Percentiles rank a stretch among this genome's conserved stretches.
Conservation (phyloP, 2,329 filamentous ascomycete species). For the Colletotrichum magnum region DNA sequence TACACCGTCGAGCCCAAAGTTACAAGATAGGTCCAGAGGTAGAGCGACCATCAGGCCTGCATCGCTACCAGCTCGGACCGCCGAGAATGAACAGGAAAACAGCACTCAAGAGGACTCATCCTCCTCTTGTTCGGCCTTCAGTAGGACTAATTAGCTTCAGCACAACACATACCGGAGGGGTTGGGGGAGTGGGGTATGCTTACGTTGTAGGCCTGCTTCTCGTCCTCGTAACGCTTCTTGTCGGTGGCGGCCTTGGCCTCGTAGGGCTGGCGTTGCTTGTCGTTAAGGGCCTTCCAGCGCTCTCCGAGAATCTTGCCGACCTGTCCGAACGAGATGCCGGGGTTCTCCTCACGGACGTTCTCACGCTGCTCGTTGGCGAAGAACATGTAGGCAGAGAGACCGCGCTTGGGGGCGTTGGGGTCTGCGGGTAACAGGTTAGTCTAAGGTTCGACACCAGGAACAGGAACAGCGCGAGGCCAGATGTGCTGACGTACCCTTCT, state of each 20-base stretch:
- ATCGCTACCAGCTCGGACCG: conserved; percentile 20
- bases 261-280: conserved; percentile 93
- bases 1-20: conserved; percentile 57
- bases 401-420: conserved; percentile 98
- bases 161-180: conserved; percentile 9
- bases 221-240: conserved; percentile 99
- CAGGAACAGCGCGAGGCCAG: too few species aligned
- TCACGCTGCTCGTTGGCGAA: conserved; percentile 99
- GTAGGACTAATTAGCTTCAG: conserved; percentile 48
- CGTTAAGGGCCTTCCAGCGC: conserved; percentile 96
- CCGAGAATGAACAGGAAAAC: conserved; percentile 35
- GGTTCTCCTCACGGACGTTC: conserved; percentile 98
- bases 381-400: conserved; percentile 99
- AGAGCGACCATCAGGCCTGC: conserved; percentile 1
- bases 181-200: conserved; percentile 52
- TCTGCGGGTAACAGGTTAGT: conserved; percentile 65
- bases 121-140: conserved; percentile 69
- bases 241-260: conserved; percentile 96
- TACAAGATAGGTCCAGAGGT: conserved; percentile 32
- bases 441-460: background rate
- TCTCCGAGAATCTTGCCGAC: conserved; percentile 98
- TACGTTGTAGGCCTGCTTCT: conserved; percentile 96
- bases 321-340: conserved; percentile 96
- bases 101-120: conserved; percentile 64
- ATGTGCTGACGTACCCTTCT: conserved; percentile 68